Evolutionary conservation across 2,329 filamentous ascomycete genomes (phyloP), one percentile per base, ranked within the genome.

Genomic region (Pseudogymnoascus sp.): DNA sequence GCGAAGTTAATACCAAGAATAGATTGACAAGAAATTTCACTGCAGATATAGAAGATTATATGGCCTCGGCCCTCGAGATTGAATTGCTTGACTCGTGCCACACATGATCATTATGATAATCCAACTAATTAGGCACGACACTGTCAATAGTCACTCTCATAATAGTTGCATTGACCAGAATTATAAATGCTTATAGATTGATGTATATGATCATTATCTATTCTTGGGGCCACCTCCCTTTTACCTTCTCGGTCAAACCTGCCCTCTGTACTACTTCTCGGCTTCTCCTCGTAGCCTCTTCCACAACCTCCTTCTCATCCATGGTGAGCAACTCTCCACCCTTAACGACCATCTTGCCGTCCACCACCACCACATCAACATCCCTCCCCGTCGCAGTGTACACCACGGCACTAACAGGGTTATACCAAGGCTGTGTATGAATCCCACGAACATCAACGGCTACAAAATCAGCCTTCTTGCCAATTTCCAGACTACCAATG

Each of bases 391-490:
- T 76, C 1, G 73, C 74, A 9, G 75, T 74, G 65, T 77, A 79
- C 2, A 79, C 76, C 30, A 78, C 65, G 1, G 74, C 74, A n/a
- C 73, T 75, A n/a, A 76, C 67, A 0, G 77, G 69, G 25, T 54
- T 54, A 33, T 33, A 33, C 28, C 47, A 54, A 2, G 47, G 47
- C 47, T 54, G 47, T 35, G 67, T 60, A 60, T 69, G 67, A 18
- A 69, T 64, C 33, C 60, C 62, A 20, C 69, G 59, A 61, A 70
- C 71, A 59, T 74, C 71, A 7, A 74, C 63, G 3, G 68, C 71
- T 11, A 74, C 72, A 58, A 78, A 72, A 65, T 78, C 76, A 2
- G 76, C 76, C 67, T 75, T 77, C 70, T 78, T 78, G 4, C 75
- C 76, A 5, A 72, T 67, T 60, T 77, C 75, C 18, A 77, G 60